A percentile compares a stretch with the other conserved stretches of the same genome.
phyloP scores from a whole-genome alignment of 352 stramenopile genomes.

The Globisporangium emineosum region DNA sequence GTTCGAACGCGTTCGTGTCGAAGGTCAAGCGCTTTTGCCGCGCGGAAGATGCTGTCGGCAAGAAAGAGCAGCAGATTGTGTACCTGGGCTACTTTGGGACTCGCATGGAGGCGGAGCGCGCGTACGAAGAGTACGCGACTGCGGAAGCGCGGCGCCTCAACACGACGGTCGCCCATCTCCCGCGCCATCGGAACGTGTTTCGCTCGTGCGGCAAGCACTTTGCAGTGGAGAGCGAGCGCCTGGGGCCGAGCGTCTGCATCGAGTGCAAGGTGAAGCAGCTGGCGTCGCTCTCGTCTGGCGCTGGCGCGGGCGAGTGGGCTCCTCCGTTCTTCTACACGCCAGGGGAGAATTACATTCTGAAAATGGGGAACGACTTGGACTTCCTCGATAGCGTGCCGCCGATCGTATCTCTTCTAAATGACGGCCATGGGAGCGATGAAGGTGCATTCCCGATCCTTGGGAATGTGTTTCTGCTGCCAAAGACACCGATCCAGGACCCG shows the following conservation, averaged over 20 bases:
- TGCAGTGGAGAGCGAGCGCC: slow-evolving; percentile 71
- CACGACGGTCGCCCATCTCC: slow-evolving; percentile 54
- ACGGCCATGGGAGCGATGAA: slow-evolving; percentile 23
- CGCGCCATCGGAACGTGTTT: slow-evolving; percentile 54
- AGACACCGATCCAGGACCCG: slow-evolving; percentile 59
- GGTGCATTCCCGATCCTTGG: slow-evolving; percentile 56
- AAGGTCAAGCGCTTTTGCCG: slow-evolving; percentile 74
- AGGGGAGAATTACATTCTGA: slow-evolving; percentile 73
- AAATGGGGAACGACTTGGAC: slow-evolving; percentile 67
- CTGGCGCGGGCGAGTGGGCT: slow-evolving; percentile 41
- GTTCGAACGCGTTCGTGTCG: slow-evolving; percentile 65
- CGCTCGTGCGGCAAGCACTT: slow-evolving; percentile 80
- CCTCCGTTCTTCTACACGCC: slow-evolving; percentile 64
- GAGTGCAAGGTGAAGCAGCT: slow-evolving; percentile 67
- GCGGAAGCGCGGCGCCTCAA: slow-evolving; percentile 63
- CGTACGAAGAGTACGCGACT: slow-evolving; percentile 64
- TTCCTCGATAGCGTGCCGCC: slow-evolving; percentile 61
- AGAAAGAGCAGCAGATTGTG: slow-evolving; percentile 54
- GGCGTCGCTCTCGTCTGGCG: slow-evolving; percentile 24
- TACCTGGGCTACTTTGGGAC: slow-evolving; percentile 74
- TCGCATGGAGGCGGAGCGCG: slow-evolving; percentile 59
- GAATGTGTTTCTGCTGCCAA: slow-evolving; percentile 71
- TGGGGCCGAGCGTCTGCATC: slow-evolving; percentile 68
- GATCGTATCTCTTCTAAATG: slow-evolving; percentile 43
- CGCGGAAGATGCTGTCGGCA: slow-evolving; percentile 45